These are phyloP conservation scores for Asterochloris sp. DNA, from an alignment of 139 green algal species.

Conservation along the genomic window DNA sequence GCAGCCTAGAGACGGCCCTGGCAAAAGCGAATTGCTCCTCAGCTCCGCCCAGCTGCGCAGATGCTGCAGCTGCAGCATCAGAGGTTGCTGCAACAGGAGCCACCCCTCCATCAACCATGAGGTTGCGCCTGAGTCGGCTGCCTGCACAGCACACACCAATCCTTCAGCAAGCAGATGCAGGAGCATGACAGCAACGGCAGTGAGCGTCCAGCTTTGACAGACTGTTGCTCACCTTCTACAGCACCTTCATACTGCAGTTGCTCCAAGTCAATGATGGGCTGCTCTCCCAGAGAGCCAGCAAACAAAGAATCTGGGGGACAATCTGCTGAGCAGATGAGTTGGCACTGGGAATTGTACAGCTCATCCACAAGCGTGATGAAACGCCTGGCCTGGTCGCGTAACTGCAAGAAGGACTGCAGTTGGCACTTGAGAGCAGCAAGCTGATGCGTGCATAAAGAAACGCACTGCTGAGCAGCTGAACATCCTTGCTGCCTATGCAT, in stretches of 20 bases:
- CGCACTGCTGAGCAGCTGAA: neutral
- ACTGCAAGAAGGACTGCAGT: constrained; percentile 21
- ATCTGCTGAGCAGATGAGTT: constrained; percentile 55
- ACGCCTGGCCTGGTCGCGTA: constrained; percentile 72
- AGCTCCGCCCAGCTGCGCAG: constrained; percentile 48
- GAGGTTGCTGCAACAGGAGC: constrained; percentile 44
- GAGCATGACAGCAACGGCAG: too few species aligned
- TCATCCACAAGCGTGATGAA: constrained; percentile 93
- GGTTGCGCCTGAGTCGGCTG: constrained; percentile 51
- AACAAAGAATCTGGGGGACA: constrained; percentile 71
- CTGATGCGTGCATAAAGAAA: neutral
- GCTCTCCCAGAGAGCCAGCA: constrained; percentile 23
- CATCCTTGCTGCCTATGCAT: neutral
- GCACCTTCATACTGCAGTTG: constrained; percentile 74
- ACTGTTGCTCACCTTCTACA: constrained; percentile 54
- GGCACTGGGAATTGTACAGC: constrained; percentile 55
- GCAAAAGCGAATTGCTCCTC: constrained; percentile 83
- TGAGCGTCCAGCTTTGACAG: neutral
- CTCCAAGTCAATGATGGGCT: constrained; percentile 73
- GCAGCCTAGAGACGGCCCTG: constrained; percentile 65
- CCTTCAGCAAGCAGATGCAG: neutral
- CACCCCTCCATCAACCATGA: constrained; percentile 50
- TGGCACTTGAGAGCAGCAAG: neutral
- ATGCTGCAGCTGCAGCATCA: constrained; percentile 12
- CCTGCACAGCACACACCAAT: constrained; percentile 26